Evolutionary conservation across 768 basidiomycete species (phyloP).

Genomic region (Psilocybe tampanensis): DNA sequence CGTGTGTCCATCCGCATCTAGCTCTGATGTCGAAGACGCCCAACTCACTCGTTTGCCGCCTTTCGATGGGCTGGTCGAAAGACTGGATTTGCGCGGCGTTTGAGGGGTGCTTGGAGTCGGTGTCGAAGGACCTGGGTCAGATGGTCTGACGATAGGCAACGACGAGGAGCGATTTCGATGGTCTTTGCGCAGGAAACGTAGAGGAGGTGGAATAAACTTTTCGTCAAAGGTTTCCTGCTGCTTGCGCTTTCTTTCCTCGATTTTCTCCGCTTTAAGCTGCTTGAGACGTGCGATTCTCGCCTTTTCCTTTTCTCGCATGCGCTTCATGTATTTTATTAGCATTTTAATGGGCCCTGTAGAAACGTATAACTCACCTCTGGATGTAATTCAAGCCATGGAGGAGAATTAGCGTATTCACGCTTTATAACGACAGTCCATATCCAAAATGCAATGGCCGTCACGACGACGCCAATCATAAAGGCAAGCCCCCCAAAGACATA

Average conservation of each 20-base stretch:
- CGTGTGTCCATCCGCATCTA: too few relatives aligned
- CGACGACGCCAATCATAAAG: slow-evolving; percentile 23
- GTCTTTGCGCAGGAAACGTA: slow-evolving; percentile 12
- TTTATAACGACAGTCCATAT: slow-evolving; percentile 26
- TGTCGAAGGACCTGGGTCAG: too few relatives aligned
- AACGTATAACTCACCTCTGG: slow-evolving; percentile 22
- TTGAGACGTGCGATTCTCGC: slow-evolving; percentile 20
- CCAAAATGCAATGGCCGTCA: slow-evolving; percentile 26
- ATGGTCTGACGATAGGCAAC: slow-evolving; percentile 7
- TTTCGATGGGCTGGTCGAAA: too few relatives aligned
- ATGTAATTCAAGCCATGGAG: slow-evolving; percentile 26
- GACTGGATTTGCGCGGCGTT: too few relatives aligned
- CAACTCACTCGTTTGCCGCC: too few relatives aligned
- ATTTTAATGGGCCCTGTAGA: background rate
- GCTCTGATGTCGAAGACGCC: too few relatives aligned
- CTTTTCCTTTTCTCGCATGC: slow-evolving; percentile 24
- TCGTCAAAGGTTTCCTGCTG: slow-evolving; percentile 5
- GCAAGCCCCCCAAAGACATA: slow-evolving; percentile 33
- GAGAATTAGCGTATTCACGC: slow-evolving; percentile 27
- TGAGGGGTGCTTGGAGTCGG: too few relatives aligned
- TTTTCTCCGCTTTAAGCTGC: slow-evolving; percentile 19
- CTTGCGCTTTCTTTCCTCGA: slow-evolving; percentile 8
- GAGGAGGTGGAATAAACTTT: slow-evolving; percentile 20
- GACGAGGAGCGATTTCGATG: slow-evolving; percentile 8
- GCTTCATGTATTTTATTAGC: slow-evolving; percentile 7